Evolutionary conservation across 345 rosid genomes (phyloP).

Genomic region (Eutrema japonicum): DNA sequence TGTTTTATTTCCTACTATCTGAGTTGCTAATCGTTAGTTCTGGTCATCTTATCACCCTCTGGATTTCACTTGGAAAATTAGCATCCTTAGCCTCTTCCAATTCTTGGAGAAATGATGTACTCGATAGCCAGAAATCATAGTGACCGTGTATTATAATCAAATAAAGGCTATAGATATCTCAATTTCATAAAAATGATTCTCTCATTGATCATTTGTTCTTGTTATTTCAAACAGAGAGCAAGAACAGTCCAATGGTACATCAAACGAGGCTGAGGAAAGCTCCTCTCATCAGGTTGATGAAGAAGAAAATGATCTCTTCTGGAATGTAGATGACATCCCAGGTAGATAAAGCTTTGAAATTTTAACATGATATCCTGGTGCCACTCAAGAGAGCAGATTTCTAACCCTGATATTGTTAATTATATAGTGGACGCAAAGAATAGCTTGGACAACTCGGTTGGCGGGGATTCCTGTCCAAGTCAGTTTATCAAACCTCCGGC

Average conservation of each 20-base stretch:
- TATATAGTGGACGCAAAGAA: slow-evolving; percentile 77
- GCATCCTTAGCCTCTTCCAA: neutral
- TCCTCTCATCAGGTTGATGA: slow-evolving; percentile 46
- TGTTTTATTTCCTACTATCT: neutral
- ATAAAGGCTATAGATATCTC: neutral
- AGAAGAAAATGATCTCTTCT: slow-evolving; percentile 74
- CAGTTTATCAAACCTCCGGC: slow-evolving; percentile 90
- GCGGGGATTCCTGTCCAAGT: slow-evolving; percentile 56
- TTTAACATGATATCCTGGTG: slow-evolving; percentile 2
- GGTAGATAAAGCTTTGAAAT: slow-evolving; percentile 50
- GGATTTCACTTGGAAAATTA: neutral
- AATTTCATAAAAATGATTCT: neutral
- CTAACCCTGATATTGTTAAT: slow-evolving; percentile 23
- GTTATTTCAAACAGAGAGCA: slow-evolving; percentile 57
- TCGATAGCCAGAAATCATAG: neutral
- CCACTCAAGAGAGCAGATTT: slow-evolving; percentile 3
- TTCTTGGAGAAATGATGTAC: neutral
- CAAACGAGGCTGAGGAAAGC: slow-evolving; percentile 50
- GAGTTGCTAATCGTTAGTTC: neutral
- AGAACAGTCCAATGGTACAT: slow-evolving; percentile 56
- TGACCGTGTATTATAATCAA: slow-evolving; percentile 6
- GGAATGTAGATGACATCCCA: slow-evolving; percentile 79
- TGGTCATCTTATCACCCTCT: slow-evolving; percentile 3
- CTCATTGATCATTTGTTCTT: slow-evolving; percentile 2
- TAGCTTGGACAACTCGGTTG: slow-evolving; percentile 64